These are phyloP conservation scores for Neurospora tetraspora DNA, from an alignment of 495 filamentous ascomycete genomes.

Conservation along the genomic window DNA sequence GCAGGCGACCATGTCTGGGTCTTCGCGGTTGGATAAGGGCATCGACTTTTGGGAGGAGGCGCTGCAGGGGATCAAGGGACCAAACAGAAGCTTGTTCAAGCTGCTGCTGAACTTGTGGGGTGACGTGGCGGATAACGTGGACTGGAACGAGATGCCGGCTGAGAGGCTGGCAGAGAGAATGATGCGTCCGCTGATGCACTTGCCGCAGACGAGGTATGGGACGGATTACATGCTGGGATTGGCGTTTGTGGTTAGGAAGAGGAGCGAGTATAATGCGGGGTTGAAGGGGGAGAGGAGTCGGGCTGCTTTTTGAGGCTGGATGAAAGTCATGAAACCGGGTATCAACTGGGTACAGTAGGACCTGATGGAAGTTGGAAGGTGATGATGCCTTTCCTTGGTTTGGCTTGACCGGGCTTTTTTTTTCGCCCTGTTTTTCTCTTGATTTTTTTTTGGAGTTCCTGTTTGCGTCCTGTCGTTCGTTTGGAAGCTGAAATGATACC, in stretches of 20 bases:
- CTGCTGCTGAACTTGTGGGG: slow-evolving; percentile 36
- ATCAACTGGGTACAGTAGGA: neutral
- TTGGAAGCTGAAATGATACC: neutral
- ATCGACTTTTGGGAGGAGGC: slow-evolving; percentile 42
- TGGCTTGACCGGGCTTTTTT: neutral
- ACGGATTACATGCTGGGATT: slow-evolving; percentile 33
- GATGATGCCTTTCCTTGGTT: neutral
- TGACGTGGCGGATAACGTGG: slow-evolving; percentile 24
- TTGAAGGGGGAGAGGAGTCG: slow-evolving; percentile 22
- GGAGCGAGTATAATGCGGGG: slow-evolving; percentile 27
- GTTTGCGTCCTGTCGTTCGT: neutral
- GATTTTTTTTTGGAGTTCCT: neutral
- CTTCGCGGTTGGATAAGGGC: slow-evolving; percentile 29
- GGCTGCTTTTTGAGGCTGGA: slow-evolving; percentile 16
- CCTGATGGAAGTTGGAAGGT: neutral
- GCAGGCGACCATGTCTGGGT: slow-evolving; percentile 24
- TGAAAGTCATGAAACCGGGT: neutral
- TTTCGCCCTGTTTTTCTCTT: neutral
- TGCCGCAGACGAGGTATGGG: slow-evolving; percentile 18
- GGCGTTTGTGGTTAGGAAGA: slow-evolving; percentile 36
- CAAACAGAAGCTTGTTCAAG: slow-evolving; percentile 29
- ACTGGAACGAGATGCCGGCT: slow-evolving; percentile 35
- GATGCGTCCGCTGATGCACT: slow-evolving; percentile 32
- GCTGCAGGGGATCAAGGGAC: slow-evolving; percentile 28
- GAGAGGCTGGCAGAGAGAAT: slow-evolving; percentile 30